Base-by-base conservation (phyloP, 2,329 filamentous ascomycete species). In the Juglanconis oblonga region DNA sequence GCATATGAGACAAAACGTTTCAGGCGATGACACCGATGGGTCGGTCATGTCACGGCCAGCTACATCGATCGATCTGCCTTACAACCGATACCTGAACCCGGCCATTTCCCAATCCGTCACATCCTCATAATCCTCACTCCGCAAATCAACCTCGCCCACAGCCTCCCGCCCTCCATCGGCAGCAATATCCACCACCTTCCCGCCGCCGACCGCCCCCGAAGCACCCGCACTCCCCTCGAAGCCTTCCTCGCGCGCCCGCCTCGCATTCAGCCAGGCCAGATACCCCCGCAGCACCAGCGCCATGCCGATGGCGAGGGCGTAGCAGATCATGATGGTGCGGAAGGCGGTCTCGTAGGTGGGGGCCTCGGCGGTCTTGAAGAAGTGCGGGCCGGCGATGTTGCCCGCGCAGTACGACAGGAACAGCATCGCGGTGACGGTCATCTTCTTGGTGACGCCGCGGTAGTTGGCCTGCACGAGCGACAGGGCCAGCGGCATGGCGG, bases 401-500 rank as follows among this genome's bases (percentile, higher is more conserved):
- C 83, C 83, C 1, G 76, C 70, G 56, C 82, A 85, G 64, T 85
- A 86, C 3, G 77, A 79, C 9, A 84, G 67, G 63, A 86, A 84
- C 4, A 85, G 69, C 65, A 85, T 65, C 0, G 81, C 81, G 1
- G 81, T 85, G 58, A 85, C 79, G 6, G 82, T 84, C 77, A 83
- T 82, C 70, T 85, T 86, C 74, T 86, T 86, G 36, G 82, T 84
- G 24, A 83, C 79, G 14, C 83, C 83, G 11, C 79, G 76, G 64
- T 79, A 82, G 67, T 86, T 85, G 14, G 80, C 76, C 67, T 82
- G 80, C 3, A 84, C 78, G 0, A 86, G 77, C 0, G 82, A 79
- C 71, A 86, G 76, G 10, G 77, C 76, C 1, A 87, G 75, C 0
- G 84, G 83, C 71, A 86, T 76, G 1, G 79, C 79, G 0, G 80